A percentile compares a stretch with the other conserved stretches of the same genome.
phyloP scores from a whole-genome alignment of 768 basidiomycete species.

The Russula abietina region DNA sequence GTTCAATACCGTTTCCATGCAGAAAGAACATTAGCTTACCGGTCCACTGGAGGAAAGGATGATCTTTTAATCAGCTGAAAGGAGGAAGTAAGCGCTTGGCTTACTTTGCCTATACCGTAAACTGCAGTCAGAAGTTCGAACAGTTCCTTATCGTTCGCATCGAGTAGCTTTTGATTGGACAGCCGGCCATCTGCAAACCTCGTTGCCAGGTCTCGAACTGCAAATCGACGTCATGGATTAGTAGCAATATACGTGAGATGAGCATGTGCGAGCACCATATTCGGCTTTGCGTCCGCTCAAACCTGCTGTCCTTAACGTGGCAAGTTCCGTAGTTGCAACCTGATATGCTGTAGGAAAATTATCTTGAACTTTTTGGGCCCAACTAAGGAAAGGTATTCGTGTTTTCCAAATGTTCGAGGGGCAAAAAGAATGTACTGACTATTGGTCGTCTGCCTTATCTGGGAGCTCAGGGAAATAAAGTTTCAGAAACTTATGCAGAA shows the following conservation, averaged over 20 bases:
- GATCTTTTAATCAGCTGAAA: background rate
- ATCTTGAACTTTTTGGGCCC: constrained; percentile 16
- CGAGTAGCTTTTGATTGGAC: constrained; percentile 61
- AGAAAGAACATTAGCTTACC: constrained; percentile 35
- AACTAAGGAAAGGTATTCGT: constrained; percentile 3
- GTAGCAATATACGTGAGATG: background rate
- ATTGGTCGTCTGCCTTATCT: constrained; percentile 53
- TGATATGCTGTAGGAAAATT: constrained; percentile 67
- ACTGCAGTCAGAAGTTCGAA: constrained; percentile 70
- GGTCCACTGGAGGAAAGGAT: constrained; percentile 46
- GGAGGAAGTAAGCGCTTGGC: constrained; percentile 24
- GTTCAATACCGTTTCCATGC: constrained; percentile 3
- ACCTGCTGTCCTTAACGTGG: constrained; percentile 63
- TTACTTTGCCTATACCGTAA: constrained; percentile 69
- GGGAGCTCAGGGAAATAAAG: constrained; percentile 70
- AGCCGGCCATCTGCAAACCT: constrained; percentile 79
- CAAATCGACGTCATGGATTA: background rate
- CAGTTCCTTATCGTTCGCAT: constrained; percentile 71
- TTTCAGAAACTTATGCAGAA: constrained; percentile 71
- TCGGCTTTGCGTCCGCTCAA: constrained; percentile 83
- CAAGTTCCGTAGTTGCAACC: constrained; percentile 55
- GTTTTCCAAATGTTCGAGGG: constrained; percentile 6
- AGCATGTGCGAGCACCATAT: constrained; percentile 51
- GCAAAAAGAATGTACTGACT: constrained; percentile 32
- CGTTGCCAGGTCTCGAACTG: constrained; percentile 73